A percentile compares a stretch with the other conserved stretches of the same genome.
Conservation (phyloP, 331 rosid genomes). For the Acacia concinna region DNA sequence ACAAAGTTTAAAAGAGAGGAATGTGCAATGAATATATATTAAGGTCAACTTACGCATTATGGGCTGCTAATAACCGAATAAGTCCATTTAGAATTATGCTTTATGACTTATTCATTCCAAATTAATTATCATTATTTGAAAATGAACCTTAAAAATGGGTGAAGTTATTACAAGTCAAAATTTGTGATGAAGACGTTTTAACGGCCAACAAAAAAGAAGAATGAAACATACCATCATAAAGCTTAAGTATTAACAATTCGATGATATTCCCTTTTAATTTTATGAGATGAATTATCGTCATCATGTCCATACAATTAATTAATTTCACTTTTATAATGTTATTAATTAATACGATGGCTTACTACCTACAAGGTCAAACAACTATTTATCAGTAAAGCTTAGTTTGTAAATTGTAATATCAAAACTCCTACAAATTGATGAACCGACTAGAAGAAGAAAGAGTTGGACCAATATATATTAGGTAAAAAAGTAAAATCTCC, state of each 20-base stretch:
- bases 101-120: background rate
- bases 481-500: too few species aligned
- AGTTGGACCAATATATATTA: too few species aligned
- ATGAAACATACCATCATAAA: background rate
- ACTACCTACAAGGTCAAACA: too few species aligned
- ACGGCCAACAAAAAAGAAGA: background rate
- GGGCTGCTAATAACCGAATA: background rate
- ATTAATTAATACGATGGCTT: too few species aligned
- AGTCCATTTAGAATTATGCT: background rate
- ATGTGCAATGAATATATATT: background rate
- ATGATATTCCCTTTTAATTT: background rate
- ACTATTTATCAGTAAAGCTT: too few species aligned
- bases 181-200: background rate
- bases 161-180: background rate
- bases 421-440: too few species aligned
- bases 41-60: background rate
- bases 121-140: background rate
- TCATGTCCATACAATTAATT: background rate
- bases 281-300: background rate
- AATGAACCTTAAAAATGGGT: background rate
- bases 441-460: too few species aligned
- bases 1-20: background rate
- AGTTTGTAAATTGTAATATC: too few species aligned
- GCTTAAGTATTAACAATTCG: background rate
- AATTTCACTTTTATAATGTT: background rate